Evolutionary conservation across 371 early-diverging fungal species (phyloP), one percentile per base, ranked within the genome.

Genomic region (Saksenaea vasiformis): DNA sequence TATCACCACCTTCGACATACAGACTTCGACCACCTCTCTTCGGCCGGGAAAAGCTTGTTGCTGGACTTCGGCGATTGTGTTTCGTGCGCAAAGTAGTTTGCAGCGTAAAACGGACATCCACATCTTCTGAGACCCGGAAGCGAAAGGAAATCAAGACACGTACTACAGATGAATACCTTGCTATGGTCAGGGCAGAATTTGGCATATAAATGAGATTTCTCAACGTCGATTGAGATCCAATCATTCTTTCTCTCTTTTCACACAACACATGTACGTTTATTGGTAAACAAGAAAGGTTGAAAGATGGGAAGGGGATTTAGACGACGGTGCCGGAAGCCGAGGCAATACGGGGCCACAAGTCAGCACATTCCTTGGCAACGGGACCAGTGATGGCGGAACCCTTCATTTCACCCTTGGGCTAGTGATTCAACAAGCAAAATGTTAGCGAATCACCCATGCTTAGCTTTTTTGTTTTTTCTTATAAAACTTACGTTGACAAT

Each of bases 261-360:
- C 51, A 47, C 51, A 47, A 47, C 51, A 47, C 51, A 47, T 47
- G 51, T 47, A 47, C 51, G 51, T 47, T 47, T 47, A 47, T 47
- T 47, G 51, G 51, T 47, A 54, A 53, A 53, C 55, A 55, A 55
- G 36, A 55, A 55, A 36, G 55, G 27, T 31, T 54, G 22, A 19
- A 56, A 41, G 37, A 11, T 35, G 34, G 34, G 43, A 22, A 27
- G 34, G 53, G 39, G n/a, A 47, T 63, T 80, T 80, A 80, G 58
- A 80, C 93, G 73, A 94, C 95, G 75, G 96, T 95, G 81, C 95
- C 96, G 66, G 95, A 87, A 74, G 93, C 89, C 67, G 98, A 98
- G 67, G 99, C 99, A 85, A 99, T 99, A 94, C 99, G 98, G 74
- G 99, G 99, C 99, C 99, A 99, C 80, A 99, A 89, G 80, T 99